Evolutionary conservation across 2,329 filamentous ascomycete genomes (phyloP), one percentile per base, ranked within the genome.

Genomic region (Ilyonectria sp.): DNA sequence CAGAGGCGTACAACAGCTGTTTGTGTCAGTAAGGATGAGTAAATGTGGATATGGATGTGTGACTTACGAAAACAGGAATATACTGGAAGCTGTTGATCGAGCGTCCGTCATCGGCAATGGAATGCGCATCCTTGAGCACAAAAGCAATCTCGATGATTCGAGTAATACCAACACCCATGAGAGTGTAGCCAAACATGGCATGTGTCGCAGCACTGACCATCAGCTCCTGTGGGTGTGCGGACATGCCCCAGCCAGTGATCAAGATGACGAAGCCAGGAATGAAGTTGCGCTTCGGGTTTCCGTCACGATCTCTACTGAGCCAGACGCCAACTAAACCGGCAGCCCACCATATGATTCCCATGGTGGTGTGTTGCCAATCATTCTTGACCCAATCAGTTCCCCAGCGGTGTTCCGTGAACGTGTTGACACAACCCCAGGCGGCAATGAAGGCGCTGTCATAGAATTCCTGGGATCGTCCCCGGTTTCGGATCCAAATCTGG

Each of bases 301-400:
- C 95, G 70, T 95, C 91, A 63, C 94, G 90, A 78, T 92, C 94
- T 69, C 90, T 89, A 79, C 94, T 97, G 44, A 99, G 86, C 96
- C 95, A 99, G 59, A 99, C 88, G 47, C 96, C 96, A 11, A 95
- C 88, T 33, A 99, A 84, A 26, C 96, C 96, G 8, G 96, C 95
- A 75, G 91, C 93, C 95, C 95, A 99, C 96, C 96, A 99, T 58
- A 99, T 91, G 69, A 99, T 90, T n/a, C 96, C 96, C 95, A 99
- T 98, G n/a, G 93, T 94, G 0, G 96, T 99, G 81, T 99, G 96
- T 80, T 99, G 95, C 83, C 97, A 90, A 80, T 99, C 96, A 77
- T 98, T 98, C 81, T 89, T 90, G 59, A 93, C 94, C 96, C 96
- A 99, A 0, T 89, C 87, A 1, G 86, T 86, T 61, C 96, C 96